Base-by-base conservation (phyloP, 129 eudicot species). In the Tanacetum coccineum region DNA sequence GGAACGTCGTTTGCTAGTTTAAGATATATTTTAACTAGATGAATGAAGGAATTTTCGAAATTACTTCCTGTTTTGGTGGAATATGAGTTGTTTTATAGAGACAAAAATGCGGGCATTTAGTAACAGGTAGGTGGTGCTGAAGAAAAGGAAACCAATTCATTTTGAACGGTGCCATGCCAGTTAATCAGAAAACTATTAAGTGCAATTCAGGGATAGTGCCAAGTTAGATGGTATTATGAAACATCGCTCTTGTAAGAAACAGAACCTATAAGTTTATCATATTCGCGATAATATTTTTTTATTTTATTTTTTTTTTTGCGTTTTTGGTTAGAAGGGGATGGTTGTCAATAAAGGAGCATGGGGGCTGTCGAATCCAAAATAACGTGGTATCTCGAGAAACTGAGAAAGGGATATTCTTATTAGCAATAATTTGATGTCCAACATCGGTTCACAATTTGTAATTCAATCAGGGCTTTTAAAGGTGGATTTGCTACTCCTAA, bases 91-190 rank as follows among this genome's bases (percentile, higher is more conserved):
- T 26, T 60, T 51, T 22, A n/a, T n/a, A n/a, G n/a, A n/a, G 30
- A 39, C 54, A 42, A 51, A 40, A 68, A 65, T 64, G 64, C 64
- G 71, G 71, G 71, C 15, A n/a, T 73, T 73, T 45, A 11, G 42
- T 54, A 8, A 64, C 48, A 1, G 39, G 22, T 71, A 18, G 3
- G 20, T 20, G 50, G 42, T 68, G 63, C 7, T 1, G 51, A 19
- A 36, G 62, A 30, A 20, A 56, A 40, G 46, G 30, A 56, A 17
- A 13, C 1, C 59, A 6, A 40, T 0, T 17, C 30, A 15, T 61
- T 50, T 32, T 39, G 22, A 42, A 19, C 10, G 19, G 7, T 53
- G 42, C 30, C 62, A 11, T 39, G 36, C n/a, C 8, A 17, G 51
- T 52, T 57, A 70, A 70, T 56, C 56, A 15, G 57, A 62, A 28